Base-by-base conservation (phyloP, 2,329 filamentous ascomycete genomes). In the Claviceps sp. region DNA sequence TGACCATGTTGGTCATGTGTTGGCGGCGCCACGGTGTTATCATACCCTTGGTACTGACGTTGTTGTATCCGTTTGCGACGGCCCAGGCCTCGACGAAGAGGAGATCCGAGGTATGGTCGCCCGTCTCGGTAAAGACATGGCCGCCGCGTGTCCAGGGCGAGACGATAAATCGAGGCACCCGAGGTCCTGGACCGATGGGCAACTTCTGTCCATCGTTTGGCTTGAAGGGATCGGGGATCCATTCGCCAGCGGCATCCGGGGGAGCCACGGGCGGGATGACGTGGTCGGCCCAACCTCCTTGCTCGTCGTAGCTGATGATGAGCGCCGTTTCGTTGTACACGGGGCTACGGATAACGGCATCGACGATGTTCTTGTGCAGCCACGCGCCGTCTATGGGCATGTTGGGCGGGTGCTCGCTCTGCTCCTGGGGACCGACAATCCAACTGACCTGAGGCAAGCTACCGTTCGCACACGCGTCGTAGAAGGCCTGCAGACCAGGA, bases 131-230 rank as follows among this genome's bases (percentile, higher is more conserved):
- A 56, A 77, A 77, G 5, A 78, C 73, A 24, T 75, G 67, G n/a
- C 70, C 71, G 37, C 75, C 74, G 10, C 74, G 71, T 0, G 74
- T 77, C 69, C 73, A 78, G 0, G 75, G 75, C 1, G 75, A 77
- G 50, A 78, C 66, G 59, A 78, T 75, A 56, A 73, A 73, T 55
- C 77, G 73, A 0, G 75, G 75, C 2, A 75, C 63, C 6, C 75
- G 72, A 56, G 74, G 70, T n/a, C 64, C 64, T 60, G 48, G 64
- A 1, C 63, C 63, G 11, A 61, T 51, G 22, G 62, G 61, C 34
- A 57, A 22, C 42, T 24, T 19, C 41, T 50, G 38, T 16, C 56
- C 56, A 24, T 50, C 45, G 19, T 52, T 42, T 37, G 47, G 22
- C 37, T 72, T 34, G 22, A 50, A 65, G 0, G 70, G 67, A 48